Evolutionary conservation across 108 stramenopile genomes (phyloP).

Genomic region (Skeletonema costatum): DNA sequence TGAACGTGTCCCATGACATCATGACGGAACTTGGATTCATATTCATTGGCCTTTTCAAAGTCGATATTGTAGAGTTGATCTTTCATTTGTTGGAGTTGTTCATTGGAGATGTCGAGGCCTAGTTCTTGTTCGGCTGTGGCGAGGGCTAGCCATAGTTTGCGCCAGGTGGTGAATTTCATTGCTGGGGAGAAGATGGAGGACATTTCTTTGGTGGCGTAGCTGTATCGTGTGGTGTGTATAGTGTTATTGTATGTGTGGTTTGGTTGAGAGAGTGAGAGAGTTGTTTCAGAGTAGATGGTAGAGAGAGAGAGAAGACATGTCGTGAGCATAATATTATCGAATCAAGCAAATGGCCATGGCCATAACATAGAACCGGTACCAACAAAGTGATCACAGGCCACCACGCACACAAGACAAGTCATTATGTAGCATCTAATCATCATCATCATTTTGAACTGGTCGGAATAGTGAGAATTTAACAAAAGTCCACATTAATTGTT

Average conservation of each 20-base stretch:
- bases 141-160: conserved; percentile 98
- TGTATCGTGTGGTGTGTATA: conserved; percentile 5
- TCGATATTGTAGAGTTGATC: conserved; percentile 89
- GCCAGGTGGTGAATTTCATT: conserved; percentile 99
- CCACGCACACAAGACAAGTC: neutral
- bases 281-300: no score
- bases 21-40: conserved; percentile 96
- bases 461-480: conserved; percentile 1
- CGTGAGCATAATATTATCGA: no score
- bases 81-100: conserved; percentile 92
- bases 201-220: conserved; percentile 99
- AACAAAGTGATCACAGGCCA: neutral
- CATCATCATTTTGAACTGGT: conserved; percentile 9
- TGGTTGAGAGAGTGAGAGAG: no score
- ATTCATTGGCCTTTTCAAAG: conserved; percentile 90
- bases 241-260: no score
- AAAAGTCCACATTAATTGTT: neutral
- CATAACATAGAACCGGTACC: neutral
- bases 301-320: no score
- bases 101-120: conserved; percentile 92
- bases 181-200: conserved; percentile 95
- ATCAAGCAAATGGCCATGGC: no score
- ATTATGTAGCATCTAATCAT: neutral
- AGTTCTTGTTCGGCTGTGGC: conserved; percentile 97
- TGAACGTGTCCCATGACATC: conserved; percentile 99